A percentile compares a stretch with the other conserved stretches of the same genome.
Conservation (phyloP, 1,284 basidiomycete species). For the Naganishia albida region DNA sequence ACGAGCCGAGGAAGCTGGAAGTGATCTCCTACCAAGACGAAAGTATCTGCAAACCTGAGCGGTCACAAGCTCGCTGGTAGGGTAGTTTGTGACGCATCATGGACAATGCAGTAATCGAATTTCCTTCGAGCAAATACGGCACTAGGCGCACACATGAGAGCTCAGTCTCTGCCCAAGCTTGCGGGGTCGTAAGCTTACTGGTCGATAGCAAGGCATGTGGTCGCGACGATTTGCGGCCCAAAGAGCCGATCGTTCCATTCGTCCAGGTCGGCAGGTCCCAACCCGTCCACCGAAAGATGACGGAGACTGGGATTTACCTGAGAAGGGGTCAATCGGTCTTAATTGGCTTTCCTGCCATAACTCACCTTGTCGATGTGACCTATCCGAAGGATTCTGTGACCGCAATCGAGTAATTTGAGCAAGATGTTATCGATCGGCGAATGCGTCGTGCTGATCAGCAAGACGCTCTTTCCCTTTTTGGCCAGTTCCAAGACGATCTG, state of each 20-base stretch:
- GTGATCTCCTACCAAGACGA: conserved; percentile 95
- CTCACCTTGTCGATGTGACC: conserved; percentile 88
- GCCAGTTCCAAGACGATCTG: conserved; percentile 81
- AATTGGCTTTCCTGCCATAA: not conserved
- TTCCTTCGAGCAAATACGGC: conserved; percentile 77
- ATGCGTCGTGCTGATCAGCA: conserved; percentile 92
- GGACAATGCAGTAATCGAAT: conserved; percentile 97
- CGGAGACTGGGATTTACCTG: conserved; percentile 78
- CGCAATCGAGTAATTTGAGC: conserved; percentile 68
- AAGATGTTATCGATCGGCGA: conserved; percentile 96
- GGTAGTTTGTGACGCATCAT: conserved; percentile 97
- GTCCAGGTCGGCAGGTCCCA: conserved; percentile 62
- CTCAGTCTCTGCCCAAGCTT: not conserved
- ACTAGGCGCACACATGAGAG: conserved; percentile 61
- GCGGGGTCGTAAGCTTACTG: conserved; percentile 63
- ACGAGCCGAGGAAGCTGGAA: conserved; percentile 95
- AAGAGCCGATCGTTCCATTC: conserved; percentile 78
- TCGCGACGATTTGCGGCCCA: conserved; percentile 87
- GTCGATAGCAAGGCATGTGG: conserved; percentile 88
- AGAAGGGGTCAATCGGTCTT: not conserved
- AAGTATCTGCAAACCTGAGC: conserved; percentile 81
- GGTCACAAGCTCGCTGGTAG: conserved; percentile 93
- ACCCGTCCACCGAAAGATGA: conserved; percentile 66
- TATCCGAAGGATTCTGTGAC: conserved; percentile 76
- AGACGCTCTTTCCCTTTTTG: conserved; percentile 75